Evolutionary conservation across 176 grass and related monocot genomes (phyloP), one percentile per base, ranked within the genome.

Genomic region (Puya raimondii): DNA sequence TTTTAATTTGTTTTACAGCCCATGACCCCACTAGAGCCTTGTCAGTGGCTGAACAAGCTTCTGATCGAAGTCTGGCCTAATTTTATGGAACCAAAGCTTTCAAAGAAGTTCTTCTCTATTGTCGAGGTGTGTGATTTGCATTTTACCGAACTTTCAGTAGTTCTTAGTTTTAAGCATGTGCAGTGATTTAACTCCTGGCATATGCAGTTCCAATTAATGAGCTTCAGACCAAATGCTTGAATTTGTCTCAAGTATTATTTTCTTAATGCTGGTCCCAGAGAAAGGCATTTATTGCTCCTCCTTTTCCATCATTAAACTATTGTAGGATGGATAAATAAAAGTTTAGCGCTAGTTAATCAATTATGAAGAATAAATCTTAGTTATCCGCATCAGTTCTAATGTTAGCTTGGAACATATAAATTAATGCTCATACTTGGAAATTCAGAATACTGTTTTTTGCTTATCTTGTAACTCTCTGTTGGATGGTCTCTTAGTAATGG

Each of bases 1-100:
- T 33, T 3, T 71, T 42, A 68, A 12, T 78, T 15, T 75, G 63
- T 18, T 83, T 13, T 50, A 47, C 68, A 97, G 94, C 89, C 89
- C 12, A 71, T 72, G 4, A 99, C 94, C 4, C 94, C 94, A 27
- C 74, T 90, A 61, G 94, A 99, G 63, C 94, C 94, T 42, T 99
- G 94, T 1, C 80, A 84, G 51, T 93, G 94, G 94, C 51, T 82
- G 48, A 99, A 99, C 77, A 99, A 93, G 69, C 85, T 99, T 65
- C 63, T 99, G 64, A 81, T 78, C 70, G 87, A 91, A 71, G 80
- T 99, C 68, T 99, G 94, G 94, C 89, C 94, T 10, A 99, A 99
- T 74, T 99, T 79, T 77, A 92, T 99, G 80, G 94, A 99, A 81
- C 94, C 89, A 3, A 99, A 93, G 80, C 72, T 99, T 67, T 84